These are phyloP conservation scores for Fusarium succisae DNA, from an alignment of 2,329 filamentous ascomycete species.

Conservation along the genomic window DNA sequence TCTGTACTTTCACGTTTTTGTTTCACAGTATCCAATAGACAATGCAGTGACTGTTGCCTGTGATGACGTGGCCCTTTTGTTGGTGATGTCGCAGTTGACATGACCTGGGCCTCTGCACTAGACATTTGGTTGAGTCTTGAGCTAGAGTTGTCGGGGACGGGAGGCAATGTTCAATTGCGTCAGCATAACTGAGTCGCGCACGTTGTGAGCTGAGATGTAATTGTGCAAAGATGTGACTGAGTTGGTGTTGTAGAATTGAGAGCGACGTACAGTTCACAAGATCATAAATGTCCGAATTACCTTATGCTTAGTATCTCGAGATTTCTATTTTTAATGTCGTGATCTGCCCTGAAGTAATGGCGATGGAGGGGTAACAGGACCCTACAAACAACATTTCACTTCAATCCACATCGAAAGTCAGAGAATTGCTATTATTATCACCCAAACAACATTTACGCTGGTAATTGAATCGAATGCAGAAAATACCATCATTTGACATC, in stretches of 20 bases:
- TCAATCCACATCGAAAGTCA: rapidly evolving
- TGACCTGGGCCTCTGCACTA: rapidly evolving
- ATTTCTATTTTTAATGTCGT: background rate
- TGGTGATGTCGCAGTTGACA: background rate
- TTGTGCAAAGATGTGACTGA: background rate
- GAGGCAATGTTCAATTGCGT: background rate
- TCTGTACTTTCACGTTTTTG: background rate
- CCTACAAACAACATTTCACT: background rate
- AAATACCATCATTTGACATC: rapidly evolving
- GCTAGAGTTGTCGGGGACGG: no score
- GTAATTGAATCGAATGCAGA: rapidly evolving
- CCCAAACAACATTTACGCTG: rapidly evolving
- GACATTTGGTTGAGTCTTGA: background rate
- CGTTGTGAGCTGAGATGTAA: background rate
- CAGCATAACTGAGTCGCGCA: background rate
- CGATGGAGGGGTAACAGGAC: background rate
- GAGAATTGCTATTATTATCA: background rate
- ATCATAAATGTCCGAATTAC: no score
- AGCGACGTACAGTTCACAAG: no score
- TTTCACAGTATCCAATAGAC: rapidly evolving
- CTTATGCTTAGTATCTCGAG: no score
- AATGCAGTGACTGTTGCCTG: background rate
- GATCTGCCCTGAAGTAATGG: background rate
- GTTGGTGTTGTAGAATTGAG: no score
- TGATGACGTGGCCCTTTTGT: background rate